A percentile compares a stretch with the other conserved stretches of the same genome.
These are phyloP conservation scores for Plenodomus tracheiphilus DNA, from an alignment of 2,329 filamentous ascomycete genomes.

Conservation along the genomic window DNA sequence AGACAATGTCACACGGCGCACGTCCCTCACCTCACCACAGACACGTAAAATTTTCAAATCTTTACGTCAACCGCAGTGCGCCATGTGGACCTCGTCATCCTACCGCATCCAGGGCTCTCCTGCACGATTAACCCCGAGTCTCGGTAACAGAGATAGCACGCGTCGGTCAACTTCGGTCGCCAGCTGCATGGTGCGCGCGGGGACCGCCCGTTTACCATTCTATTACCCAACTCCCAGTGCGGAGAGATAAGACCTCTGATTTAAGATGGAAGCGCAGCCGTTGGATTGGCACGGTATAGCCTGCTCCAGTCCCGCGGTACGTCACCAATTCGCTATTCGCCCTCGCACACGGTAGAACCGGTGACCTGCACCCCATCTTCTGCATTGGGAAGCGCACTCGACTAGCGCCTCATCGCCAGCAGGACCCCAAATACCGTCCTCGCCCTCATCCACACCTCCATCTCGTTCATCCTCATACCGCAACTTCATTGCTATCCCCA, in stretches of 20 bases:
- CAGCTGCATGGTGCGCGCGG: constrained; percentile 14
- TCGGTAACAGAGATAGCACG: constrained; percentile 5
- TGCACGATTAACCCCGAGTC: constrained; percentile 1
- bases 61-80: constrained; percentile 32
- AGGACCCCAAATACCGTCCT: constrained; percentile 17
- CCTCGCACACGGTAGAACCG: constrained; percentile 6
- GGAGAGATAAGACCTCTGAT: constrained; percentile 22
- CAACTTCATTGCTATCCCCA: background rate
- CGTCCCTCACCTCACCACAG: constrained; percentile 20
- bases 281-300: background rate
- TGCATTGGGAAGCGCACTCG: constrained; percentile 9
- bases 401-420: constrained; percentile 15
- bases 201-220: constrained; percentile 17
- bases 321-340: constrained; percentile 5
- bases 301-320: constrained; percentile 4
- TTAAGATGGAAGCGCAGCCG: constrained; percentile 10
- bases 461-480: constrained; percentile 1
- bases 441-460: constrained; percentile 5
- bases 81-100: constrained; percentile 33
- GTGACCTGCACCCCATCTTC: constrained; percentile 29
- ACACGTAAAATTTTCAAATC: constrained; percentile 32
- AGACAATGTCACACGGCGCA: constrained; percentile 18
- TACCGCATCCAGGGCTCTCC: constrained; percentile 6
- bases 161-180: constrained; percentile 19
- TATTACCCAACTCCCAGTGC: constrained; percentile 19